Conservation (phyloP, 2,329 filamentous ascomycete species). For the Aureobasidium sp. region DNA sequence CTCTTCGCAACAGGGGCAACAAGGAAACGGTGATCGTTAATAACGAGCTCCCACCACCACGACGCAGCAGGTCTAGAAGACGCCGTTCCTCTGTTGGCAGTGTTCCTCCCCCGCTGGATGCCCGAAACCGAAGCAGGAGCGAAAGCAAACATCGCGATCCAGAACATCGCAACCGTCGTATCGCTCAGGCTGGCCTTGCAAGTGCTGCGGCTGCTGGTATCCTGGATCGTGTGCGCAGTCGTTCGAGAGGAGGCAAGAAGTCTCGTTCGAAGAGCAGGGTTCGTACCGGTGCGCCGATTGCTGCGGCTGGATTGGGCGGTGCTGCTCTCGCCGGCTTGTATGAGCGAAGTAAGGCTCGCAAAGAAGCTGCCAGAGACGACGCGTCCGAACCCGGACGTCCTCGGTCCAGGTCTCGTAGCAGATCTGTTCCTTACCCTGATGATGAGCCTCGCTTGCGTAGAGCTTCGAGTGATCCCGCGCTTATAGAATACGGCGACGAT, state of each 20-base stretch:
- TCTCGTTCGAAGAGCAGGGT: constrained; percentile 44
- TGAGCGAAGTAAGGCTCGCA: constrained; percentile 56
- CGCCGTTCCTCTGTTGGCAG: constrained; percentile 35
- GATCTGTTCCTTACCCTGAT: constrained; percentile 36
- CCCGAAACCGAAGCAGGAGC: constrained; percentile 27
- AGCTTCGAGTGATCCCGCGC: constrained; percentile 42
- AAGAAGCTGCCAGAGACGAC: constrained; percentile 44
- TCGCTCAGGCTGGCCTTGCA: constrained; percentile 56
- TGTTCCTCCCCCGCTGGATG: constrained; percentile 19
- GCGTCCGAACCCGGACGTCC: constrained; percentile 28
- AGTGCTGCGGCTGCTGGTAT: constrained; percentile 57
- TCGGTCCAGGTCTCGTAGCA: constrained; percentile 35
- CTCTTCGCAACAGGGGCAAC: constrained; percentile 42
- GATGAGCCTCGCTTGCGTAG: constrained; percentile 30
- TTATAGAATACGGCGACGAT: constrained; percentile 60
- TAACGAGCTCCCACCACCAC: constrained; percentile 37
- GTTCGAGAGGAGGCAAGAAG: constrained; percentile 44
- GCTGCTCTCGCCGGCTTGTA: constrained; percentile 57
- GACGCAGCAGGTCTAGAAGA: constrained; percentile 39
- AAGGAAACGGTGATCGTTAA: constrained; percentile 40
- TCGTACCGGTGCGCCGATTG: constrained; percentile 52
- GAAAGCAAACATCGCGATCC: constrained; percentile 38
- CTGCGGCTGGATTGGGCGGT: constrained; percentile 54
- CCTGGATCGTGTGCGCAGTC: constrained; percentile 51
- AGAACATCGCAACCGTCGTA: constrained; percentile 50